Evolutionary conservation across 495 filamentous ascomycete genomes (phyloP), one percentile per base, ranked within the genome.

Genomic region (Friedmanniomyces endolithicus): DNA sequence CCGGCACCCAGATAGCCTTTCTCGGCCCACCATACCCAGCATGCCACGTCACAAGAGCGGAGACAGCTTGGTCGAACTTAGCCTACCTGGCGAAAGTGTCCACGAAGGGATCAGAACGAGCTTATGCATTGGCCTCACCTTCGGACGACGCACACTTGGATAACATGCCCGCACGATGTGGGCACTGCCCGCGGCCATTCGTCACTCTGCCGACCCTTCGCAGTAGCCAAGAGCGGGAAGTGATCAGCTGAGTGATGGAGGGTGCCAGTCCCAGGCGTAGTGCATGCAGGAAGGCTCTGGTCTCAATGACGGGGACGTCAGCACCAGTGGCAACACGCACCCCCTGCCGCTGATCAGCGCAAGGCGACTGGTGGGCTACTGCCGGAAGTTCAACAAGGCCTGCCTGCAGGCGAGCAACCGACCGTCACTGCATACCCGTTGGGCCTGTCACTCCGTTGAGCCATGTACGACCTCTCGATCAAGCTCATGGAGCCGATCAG

Each of bases 21-120:
- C 39, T 1, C 20, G 40, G 37, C 53, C 57, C 57, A 56, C 57
- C 52, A 56, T 47, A 56, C 46, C 35, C 31, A 52, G 52, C 23
- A 34, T 56, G 57, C 57, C 57, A 60, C 57, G 57, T 60, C 57
- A 60, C 57, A 56, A n/a, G 48, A 56, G 57, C 53, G 57, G 57
- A 60, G 57, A 39, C n/a, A 45, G 25, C 46, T 50, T 50, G 57
- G 47, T 56, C 40, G 48, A 60, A 60, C 44, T 53, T 60, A 60
- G 53, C 46, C 16, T 39, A 33, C 14, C 31, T 56, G 33, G n/a
- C 40, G 23, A 49, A 37, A 31, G 20, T 6, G 8, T 12, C 45
- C 31, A 14, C 11, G 44, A 12, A 48, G n/a, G 33, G 12, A 53
- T 45, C 22, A 33, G 35, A 20, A 23, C 40, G 22, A 33, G 22